These are phyloP conservation scores for Rhizophagus sp. DNA, from an alignment of 192 early-diverging fungal species.

Conservation along the genomic window DNA sequence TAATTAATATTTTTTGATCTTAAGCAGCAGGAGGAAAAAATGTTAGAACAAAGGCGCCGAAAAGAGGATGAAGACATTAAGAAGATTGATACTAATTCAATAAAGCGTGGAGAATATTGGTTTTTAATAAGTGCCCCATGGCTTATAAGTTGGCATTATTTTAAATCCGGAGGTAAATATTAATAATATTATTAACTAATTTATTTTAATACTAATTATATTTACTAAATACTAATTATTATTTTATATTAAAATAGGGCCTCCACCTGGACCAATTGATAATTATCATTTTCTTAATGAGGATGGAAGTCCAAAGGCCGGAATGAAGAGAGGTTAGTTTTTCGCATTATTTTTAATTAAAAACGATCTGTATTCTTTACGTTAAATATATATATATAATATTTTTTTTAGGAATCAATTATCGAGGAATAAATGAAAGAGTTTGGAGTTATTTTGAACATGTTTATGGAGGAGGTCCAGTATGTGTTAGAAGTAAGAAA, in stretches of 20 bases:
- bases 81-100: conserved; percentile 37
- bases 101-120: conserved; percentile 40
- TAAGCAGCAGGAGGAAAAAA: conserved; percentile 36
- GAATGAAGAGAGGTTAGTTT: conserved; percentile 43
- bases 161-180: conserved; percentile 42
- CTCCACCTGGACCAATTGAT: conserved; percentile 38
- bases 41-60: conserved; percentile 35
- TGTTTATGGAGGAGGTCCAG: conserved; percentile 45
- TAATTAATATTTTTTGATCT: neutral
- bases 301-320: conserved; percentile 39
- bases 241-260: conserved; percentile 24
- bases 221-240: neutral
- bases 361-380: neutral
- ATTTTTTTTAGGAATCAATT: conserved; percentile 34
- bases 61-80: conserved; percentile 39
- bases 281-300: conserved; percentile 44
- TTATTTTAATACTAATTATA: neutral
- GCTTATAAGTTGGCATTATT: conserved; percentile 43
- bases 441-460: conserved; percentile 42
- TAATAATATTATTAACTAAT: neutral
- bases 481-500: conserved; percentile 39
- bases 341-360: neutral
- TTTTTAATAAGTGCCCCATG: conserved; percentile 44
- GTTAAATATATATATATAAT: neutral
- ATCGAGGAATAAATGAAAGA: conserved; percentile 39